These are phyloP conservation scores for Begonia masoniana DNA, from an alignment of 306 rosid genomes.

Conservation along the genomic window DNA sequence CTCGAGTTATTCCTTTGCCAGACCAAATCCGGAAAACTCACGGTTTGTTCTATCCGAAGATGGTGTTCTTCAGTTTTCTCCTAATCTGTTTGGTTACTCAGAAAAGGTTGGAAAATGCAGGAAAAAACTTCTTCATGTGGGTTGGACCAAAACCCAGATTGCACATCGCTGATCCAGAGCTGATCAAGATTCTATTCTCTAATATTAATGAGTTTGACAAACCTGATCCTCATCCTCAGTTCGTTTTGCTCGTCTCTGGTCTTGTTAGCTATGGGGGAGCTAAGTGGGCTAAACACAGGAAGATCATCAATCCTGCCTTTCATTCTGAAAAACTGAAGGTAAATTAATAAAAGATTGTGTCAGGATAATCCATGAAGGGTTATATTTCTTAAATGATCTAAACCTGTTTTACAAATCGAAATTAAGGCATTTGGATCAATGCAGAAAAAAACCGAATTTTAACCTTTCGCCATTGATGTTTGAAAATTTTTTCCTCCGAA, in stretches of 20 bases:
- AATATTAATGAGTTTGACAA: slow-evolving; percentile 1
- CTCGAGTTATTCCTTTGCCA: background rate
- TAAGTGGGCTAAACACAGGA: slow-evolving; percentile 7
- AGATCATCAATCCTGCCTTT: slow-evolving; percentile 7
- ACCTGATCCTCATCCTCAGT: slow-evolving; percentile 1
- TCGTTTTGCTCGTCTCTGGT: slow-evolving; percentile 1
- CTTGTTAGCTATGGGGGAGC: background rate
- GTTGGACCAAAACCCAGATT: background rate
- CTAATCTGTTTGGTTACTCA: no score
- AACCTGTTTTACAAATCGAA: no score
- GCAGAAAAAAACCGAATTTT: no score
- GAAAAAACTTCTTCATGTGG: background rate
- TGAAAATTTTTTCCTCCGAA: no score
- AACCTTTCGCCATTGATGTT: no score
- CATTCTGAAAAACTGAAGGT: slow-evolving; percentile 5
- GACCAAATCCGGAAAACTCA: background rate
- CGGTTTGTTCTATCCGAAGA: slow-evolving; percentile 1
- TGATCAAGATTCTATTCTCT: background rate
- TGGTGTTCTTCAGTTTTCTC: no score
- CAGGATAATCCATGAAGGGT: no score
- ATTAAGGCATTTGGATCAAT: no score
- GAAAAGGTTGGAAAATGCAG: background rate
- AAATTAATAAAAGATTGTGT: no score
- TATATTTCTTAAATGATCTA: no score
- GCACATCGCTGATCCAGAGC: background rate